These are phyloP conservation scores for Jackrogersella minutella DNA, from an alignment of 495 filamentous ascomycete genomes.

Conservation along the genomic window DNA sequence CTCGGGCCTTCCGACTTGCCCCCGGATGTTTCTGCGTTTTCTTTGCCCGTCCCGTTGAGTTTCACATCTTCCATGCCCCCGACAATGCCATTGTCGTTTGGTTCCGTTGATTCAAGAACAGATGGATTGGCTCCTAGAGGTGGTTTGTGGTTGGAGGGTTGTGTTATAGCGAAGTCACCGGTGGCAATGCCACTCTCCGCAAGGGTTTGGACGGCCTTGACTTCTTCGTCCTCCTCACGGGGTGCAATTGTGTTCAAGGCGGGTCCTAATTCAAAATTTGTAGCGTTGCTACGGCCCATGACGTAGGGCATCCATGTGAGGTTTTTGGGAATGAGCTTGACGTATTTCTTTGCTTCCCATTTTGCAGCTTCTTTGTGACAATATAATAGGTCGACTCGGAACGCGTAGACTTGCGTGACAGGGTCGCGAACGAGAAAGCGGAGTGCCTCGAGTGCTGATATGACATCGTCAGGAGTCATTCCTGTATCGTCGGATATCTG, in stretches of 20 bases:
- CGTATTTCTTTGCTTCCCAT: slow-evolving; percentile 86
- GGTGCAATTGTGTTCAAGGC: slow-evolving; percentile 88
- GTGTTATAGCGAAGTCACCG: slow-evolving; percentile 40
- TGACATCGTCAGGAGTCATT: slow-evolving; percentile 94
- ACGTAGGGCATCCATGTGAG: slow-evolving; percentile 98
- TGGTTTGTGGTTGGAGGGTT: slow-evolving; percentile 29
- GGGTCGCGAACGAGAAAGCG: slow-evolving; percentile 90
- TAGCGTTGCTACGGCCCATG: slow-evolving; percentile 87
- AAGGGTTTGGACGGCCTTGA: slow-evolving; percentile 48
- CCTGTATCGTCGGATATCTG: slow-evolving; percentile 91
- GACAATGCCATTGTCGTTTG: slow-evolving; percentile 39
- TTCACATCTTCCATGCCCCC: slow-evolving; percentile 47
- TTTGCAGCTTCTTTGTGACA: slow-evolving; percentile 84
- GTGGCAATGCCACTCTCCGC: slow-evolving; percentile 46
- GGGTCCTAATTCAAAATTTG: slow-evolving; percentile 81
- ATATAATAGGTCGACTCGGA: slow-evolving; percentile 82
- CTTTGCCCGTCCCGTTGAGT: slow-evolving; percentile 30
- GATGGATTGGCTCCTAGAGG: slow-evolving; percentile 26
- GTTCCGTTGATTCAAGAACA: slow-evolving; percentile 56
- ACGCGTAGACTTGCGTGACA: slow-evolving; percentile 83
- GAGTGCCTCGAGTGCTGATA: slow-evolving; percentile 89
- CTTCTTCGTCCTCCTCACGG: slow-evolving; percentile 73
- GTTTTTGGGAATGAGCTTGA: slow-evolving; percentile 80
- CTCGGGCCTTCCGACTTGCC: slow-evolving; percentile 19
- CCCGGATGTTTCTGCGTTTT: slow-evolving; percentile 46